These are phyloP conservation scores for Fusarium brachygibbosum DNA, from an alignment of 2,329 filamentous ascomycete genomes.

Conservation along the genomic window DNA sequence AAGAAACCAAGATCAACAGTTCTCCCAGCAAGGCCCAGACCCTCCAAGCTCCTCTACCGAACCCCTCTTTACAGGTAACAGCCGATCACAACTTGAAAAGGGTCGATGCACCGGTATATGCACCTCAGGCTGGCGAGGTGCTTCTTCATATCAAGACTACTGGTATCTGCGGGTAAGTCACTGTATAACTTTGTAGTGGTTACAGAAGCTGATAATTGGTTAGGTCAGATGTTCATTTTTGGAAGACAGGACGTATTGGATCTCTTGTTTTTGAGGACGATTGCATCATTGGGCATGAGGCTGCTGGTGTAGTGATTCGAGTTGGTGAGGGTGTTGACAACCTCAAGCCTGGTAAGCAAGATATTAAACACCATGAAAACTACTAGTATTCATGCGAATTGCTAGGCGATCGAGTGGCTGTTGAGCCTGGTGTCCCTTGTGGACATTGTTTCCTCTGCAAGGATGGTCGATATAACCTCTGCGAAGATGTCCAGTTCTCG, in stretches of 20 bases:
- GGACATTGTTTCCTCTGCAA: conserved; percentile 70
- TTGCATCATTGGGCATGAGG: conserved; percentile 76
- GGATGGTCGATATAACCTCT: conserved; percentile 74
- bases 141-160: conserved; percentile 73
- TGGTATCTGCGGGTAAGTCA: conserved; percentile 71
- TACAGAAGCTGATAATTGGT: background rate
- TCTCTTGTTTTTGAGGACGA: conserved; percentile 72
- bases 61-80: conserved; percentile 60
- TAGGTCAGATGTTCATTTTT: conserved; percentile 77
- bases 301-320: conserved; percentile 70
- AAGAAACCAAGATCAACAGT: conserved; percentile 39
- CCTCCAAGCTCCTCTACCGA: conserved; percentile 51
- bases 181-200: conserved; percentile 7
- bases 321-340: conserved; percentile 67
- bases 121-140: conserved; percentile 67
- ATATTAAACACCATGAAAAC: background rate
- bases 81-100: conserved; percentile 70
- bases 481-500: conserved; percentile 71
- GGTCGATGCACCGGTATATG: conserved; percentile 68
- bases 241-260: conserved; percentile 75
- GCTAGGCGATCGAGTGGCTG: conserved; percentile 72
- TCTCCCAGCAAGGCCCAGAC: conserved; percentile 16
- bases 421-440: conserved; percentile 77
- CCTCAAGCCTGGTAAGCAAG: conserved; percentile 59
- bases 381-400: conserved; percentile 10